phyloP scores from a whole-genome alignment of 192 early-diverging fungal genomes.

The Umbelopsis ramanniana region DNA sequence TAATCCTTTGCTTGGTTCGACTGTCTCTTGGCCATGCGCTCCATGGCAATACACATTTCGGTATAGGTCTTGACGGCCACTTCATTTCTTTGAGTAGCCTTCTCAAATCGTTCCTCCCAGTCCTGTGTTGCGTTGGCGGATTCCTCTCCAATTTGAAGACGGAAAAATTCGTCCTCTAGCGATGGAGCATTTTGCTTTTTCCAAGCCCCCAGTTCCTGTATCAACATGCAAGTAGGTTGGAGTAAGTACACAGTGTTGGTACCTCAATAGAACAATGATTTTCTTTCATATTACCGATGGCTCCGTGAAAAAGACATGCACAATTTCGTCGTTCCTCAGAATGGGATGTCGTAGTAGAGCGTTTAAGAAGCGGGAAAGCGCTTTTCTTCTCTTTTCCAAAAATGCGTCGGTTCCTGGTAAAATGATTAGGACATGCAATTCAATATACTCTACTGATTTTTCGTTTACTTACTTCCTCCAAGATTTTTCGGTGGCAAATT shows the following conservation, averaged over 20 bases:
- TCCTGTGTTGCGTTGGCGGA: conserved; percentile 48
- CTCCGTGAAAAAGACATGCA: conserved; percentile 70
- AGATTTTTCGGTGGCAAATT: conserved; percentile 90
- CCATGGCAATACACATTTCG: conserved; percentile 57
- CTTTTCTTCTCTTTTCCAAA: conserved; percentile 70
- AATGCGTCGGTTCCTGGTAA: conserved; percentile 51
- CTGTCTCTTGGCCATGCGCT: conserved; percentile 60
- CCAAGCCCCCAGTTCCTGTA: conserved; percentile 63
- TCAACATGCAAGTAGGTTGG: neutral
- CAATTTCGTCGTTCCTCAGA: conserved; percentile 62
- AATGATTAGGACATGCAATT: neutral
- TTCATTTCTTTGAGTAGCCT: conserved; percentile 47
- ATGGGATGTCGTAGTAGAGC: conserved; percentile 78
- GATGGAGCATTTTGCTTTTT: conserved; percentile 55
- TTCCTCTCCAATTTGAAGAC: conserved; percentile 21
- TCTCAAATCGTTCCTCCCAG: conserved; percentile 50
- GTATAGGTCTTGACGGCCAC: conserved; percentile 57
- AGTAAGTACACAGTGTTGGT: neutral
- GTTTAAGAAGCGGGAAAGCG: conserved; percentile 73
- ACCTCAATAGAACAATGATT: neutral
- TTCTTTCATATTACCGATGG: conserved; percentile 50
- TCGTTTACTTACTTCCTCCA: conserved; percentile 43
- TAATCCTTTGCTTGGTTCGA: conserved; percentile 62
- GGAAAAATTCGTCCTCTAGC: conserved; percentile 57
- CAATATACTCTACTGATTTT: neutral